A percentile compares a stretch with the other conserved stretches of the same genome.
phyloP scores from a whole-genome alignment of 345 rosid genomes.

The Arabidopsis suecica region DNA sequence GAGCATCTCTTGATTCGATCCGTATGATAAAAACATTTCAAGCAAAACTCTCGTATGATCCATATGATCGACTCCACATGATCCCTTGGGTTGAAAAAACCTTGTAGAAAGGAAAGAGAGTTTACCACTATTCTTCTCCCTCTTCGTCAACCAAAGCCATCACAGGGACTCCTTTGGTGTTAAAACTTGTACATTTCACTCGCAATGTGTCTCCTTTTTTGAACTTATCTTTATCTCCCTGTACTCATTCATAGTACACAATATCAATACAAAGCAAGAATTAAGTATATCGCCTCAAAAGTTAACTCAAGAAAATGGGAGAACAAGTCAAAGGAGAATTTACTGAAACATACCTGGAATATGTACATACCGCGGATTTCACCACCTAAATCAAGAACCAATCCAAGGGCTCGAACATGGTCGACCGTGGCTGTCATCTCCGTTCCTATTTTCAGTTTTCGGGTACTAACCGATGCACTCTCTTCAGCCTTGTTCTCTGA shows the following conservation, averaged over 20 bases:
- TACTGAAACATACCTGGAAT: constrained; percentile 62
- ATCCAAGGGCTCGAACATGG: constrained; percentile 73
- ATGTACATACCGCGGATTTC: constrained; percentile 88
- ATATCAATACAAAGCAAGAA: constrained; percentile 5
- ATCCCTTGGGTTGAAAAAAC: neutral
- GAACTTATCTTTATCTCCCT: constrained; percentile 57
- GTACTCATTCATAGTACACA: constrained; percentile 32
- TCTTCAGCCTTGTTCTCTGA: constrained; percentile 38
- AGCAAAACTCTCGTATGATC: constrained; percentile 17
- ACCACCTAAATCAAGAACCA: constrained; percentile 93
- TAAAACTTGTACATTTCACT: constrained; percentile 77
- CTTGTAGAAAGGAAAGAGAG: neutral
- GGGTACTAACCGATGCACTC: constrained; percentile 44
- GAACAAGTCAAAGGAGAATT: neutral
- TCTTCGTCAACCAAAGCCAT: constrained; percentile 63
- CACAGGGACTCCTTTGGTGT: constrained; percentile 76
- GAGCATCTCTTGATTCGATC: constrained; percentile 20
- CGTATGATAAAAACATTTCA: neutral
- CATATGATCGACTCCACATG: neutral
- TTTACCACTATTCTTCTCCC: constrained; percentile 21
- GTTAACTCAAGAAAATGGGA: constrained; percentile 7
- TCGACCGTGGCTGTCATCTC: constrained; percentile 65
- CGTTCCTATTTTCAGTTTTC: constrained; percentile 70
- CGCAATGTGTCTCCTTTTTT: constrained; percentile 63
- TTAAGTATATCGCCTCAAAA: neutral